A percentile compares a stretch with the other conserved stretches of the same genome.
Conservation (phyloP, 2,329 filamentous ascomycete species). For the Penicillium sp. region DNA sequence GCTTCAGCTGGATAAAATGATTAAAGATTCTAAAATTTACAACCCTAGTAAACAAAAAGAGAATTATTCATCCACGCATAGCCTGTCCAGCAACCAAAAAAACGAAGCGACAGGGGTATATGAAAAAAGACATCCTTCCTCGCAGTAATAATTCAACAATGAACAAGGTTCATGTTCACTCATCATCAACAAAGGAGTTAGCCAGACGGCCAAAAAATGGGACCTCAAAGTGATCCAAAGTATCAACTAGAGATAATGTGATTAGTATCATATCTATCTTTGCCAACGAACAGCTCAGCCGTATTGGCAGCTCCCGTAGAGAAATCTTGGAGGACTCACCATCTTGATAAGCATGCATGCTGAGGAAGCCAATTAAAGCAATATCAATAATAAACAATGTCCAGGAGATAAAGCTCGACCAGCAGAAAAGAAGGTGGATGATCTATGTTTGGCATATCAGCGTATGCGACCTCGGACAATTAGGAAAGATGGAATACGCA, state of each 20-base stretch:
- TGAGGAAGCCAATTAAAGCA: conserved; percentile 70
- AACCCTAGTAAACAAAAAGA: background rate
- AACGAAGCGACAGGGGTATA: conserved; percentile 20
- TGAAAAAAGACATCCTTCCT: conserved; percentile 13
- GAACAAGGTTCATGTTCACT: conserved; percentile 45
- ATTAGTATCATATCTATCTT: background rate
- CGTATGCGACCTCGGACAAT: background rate
- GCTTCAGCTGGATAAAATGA: background rate
- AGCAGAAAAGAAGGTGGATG: conserved; percentile 80
- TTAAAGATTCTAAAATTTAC: background rate
- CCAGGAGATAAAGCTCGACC: conserved; percentile 82
- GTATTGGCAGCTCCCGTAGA: background rate
- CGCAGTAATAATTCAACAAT: conserved; percentile 11
- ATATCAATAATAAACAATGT: conserved; percentile 74
- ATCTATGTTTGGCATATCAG: conserved; percentile 53
- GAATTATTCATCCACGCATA: background rate
- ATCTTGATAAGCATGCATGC: conserved; percentile 78
- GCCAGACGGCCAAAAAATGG: conserved; percentile 83
- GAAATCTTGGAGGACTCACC: conserved; percentile 51
- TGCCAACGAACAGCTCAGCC: background rate
- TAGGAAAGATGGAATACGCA: conserved; percentile 32
- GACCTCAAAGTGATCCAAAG: conserved; percentile 70
- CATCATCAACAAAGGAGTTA: conserved; percentile 86
- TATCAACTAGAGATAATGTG: conserved; percentile 51
- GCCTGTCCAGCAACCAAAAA: background rate